Conservation (phyloP, 2,329 filamentous ascomycete genomes). For the Fusarium goolgardi region DNA sequence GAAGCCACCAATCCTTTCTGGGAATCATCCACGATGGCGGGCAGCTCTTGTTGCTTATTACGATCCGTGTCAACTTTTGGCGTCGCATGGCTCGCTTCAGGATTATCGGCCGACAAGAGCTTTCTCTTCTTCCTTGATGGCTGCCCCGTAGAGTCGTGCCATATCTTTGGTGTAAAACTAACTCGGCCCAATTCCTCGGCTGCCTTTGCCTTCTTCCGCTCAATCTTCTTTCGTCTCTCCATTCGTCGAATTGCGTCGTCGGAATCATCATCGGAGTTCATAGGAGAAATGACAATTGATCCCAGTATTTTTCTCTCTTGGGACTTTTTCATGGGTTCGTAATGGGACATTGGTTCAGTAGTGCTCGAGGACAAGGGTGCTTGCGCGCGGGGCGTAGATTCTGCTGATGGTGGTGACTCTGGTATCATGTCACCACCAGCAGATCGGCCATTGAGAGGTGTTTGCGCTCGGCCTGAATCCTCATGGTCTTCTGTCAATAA, state of each 20-base stretch:
- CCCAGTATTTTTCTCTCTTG: constrained; percentile 55
- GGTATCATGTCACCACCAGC: constrained; percentile 51
- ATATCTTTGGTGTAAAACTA: constrained; percentile 49
- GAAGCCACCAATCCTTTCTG: constrained; percentile 44
- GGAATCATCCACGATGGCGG: constrained; percentile 42
- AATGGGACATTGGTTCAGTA: constrained; percentile 55
- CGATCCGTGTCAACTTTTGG: neutral
- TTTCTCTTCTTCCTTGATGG: constrained; percentile 48
- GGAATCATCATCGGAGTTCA: constrained; percentile 51
- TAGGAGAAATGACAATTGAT: constrained; percentile 39
- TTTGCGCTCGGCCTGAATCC: constrained; percentile 41
- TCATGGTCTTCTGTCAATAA: constrained; percentile 39
- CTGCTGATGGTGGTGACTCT: constrained; percentile 52
- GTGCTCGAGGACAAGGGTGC: constrained; percentile 38
- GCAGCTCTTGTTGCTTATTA: constrained; percentile 28
- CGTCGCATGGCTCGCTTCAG: neutral
- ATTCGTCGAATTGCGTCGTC: constrained; percentile 50
- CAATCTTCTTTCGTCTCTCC: constrained; percentile 54
- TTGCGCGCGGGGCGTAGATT: constrained; percentile 37
- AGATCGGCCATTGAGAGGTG: constrained; percentile 42
- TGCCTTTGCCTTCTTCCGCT: constrained; percentile 55
- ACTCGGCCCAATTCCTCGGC: constrained; percentile 57
- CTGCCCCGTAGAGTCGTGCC: constrained; percentile 38
- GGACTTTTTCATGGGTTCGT: constrained; percentile 60
- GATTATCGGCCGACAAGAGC: constrained; percentile 5